phyloP scores from a whole-genome alignment of 176 grass and related monocot genomes.

The Bonia amplexicaulis region DNA sequence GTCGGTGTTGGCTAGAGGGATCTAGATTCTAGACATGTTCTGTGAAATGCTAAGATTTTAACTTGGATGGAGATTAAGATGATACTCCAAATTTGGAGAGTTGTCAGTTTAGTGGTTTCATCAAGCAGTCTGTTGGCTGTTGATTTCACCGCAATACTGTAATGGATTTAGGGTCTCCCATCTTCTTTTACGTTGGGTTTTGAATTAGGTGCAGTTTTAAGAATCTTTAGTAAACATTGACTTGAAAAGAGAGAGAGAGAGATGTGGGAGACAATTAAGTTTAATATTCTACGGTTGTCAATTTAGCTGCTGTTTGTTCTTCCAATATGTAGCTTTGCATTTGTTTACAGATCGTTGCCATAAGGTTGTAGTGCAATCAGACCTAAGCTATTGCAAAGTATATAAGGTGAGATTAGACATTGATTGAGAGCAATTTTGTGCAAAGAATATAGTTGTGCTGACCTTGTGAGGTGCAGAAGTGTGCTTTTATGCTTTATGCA shows the following conservation, averaged over 20 bases:
- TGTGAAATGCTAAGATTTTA: not conserved
- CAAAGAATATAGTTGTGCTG: not conserved
- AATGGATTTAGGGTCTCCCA: not conserved
- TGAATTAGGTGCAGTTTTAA: not conserved
- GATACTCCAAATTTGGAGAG: not conserved
- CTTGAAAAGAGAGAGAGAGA: not conserved
- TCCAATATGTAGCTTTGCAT: not conserved
- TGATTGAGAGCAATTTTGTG: not conserved
- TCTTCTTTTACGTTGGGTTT: not conserved
- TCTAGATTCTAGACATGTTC: not conserved
- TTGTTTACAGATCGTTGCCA: not conserved
- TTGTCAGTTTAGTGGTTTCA: not conserved
- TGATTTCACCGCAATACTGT: not conserved
- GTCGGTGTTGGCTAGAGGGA: not conserved
- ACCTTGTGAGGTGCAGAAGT: not conserved
- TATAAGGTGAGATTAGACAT: not conserved
- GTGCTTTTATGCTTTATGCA: not conserved
- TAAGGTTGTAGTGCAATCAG: not conserved
- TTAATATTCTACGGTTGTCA: not conserved
- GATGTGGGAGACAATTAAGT: not conserved
- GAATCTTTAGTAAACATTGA: not conserved
- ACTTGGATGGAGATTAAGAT: not conserved
- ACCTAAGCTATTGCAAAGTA: not conserved
- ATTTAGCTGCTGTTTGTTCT: not conserved
- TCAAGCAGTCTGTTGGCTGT: not conserved